Evolutionary conservation across 257 asterid genomes (phyloP), one percentile per base, ranked within the genome.

Genomic region (Ehretia macrophylla): DNA sequence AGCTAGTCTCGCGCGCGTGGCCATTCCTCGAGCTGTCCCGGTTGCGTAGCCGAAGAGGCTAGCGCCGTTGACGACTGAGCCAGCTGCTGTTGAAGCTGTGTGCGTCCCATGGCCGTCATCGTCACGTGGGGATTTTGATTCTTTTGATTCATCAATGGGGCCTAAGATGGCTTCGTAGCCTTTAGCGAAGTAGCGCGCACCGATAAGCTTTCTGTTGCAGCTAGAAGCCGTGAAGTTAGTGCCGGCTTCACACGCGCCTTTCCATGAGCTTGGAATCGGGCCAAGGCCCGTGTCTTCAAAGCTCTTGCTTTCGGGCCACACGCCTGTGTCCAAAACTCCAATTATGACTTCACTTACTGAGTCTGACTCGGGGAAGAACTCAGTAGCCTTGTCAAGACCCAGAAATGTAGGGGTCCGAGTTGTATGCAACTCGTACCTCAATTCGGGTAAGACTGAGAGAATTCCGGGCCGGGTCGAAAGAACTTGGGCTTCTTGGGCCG

Each of bases 101-200:
- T 92, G 99, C 38, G 99, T 88, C 19, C 99, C 99, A 8, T 92
- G 99, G 4, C 99, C 99, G 14, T 88, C 96, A 56, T 86, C 95
- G 58, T 92, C 99, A 0, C 97, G 71, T 6, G 99, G 81, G 5
- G 97, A 92, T 75, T 64, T 92, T 0, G 85, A 84, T 22, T 88
- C 97, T 59, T 72, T 77, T 0, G 93, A 27, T 45, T 59, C 87
- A 59, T 88, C 93, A 18, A 88, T 68, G n/a, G 95, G 83, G 57
- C 97, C 97, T 17, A 82, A 51, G 0, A 84, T 75, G 2, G 93
- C 94, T 63, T 92, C 99, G 21, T 86, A 86, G 5, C 99, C 96
- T 0, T 19, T 79, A 0, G 94, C 66, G 12, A 92, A 92, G n/a
- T 21, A 91, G 64, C 95, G 66, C 0, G 97, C 99, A 0, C 99